Evolutionary conservation across 2,329 filamentous ascomycete species (phyloP).

Genomic region (Exophiala mesophila): DNA sequence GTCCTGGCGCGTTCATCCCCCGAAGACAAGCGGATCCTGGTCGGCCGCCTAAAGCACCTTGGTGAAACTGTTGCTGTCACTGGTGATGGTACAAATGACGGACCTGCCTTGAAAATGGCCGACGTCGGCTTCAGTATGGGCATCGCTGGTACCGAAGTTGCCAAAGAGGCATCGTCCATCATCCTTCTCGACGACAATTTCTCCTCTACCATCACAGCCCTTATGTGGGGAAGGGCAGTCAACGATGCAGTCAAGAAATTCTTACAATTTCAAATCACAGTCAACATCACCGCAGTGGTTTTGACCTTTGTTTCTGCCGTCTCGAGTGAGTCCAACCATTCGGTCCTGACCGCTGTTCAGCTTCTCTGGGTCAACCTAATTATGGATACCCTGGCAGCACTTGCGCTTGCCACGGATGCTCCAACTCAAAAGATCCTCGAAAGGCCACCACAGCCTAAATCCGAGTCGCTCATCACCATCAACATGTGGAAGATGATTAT

Average conservation of each 20-base stretch:
- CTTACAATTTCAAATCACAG: conserved; percentile 61
- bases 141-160: conserved; percentile 61
- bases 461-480: conserved; percentile 70
- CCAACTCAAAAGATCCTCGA: conserved; percentile 75
- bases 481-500: conserved; percentile 99
- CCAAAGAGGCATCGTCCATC: conserved; percentile 65
- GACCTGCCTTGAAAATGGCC: conserved; percentile 59
- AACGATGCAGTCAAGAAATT: conserved; percentile 67
- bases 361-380: conserved; percentile 95
- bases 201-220: conserved; percentile 58
- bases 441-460: conserved; percentile 72
- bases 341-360: conserved; percentile 83
- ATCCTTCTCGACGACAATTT: conserved; percentile 66
- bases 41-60: conserved; percentile 56
- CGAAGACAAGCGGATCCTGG: conserved; percentile 62
- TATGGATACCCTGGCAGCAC: conserved; percentile 91
- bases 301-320: conserved; percentile 86
- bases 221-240: conserved; percentile 65
- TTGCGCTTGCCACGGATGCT: conserved; percentile 86
- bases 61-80: conserved; percentile 60
- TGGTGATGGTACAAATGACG: conserved; percentile 64
- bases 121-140: conserved; percentile 67
- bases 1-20: conserved; percentile 63
- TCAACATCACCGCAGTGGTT: conserved; percentile 86
- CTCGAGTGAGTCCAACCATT: conserved; percentile 60